A percentile compares a stretch with the other conserved stretches of the same genome.
Conservation (phyloP, 2,329 filamentous ascomycete species). For the Aspergillus hortae region DNA sequence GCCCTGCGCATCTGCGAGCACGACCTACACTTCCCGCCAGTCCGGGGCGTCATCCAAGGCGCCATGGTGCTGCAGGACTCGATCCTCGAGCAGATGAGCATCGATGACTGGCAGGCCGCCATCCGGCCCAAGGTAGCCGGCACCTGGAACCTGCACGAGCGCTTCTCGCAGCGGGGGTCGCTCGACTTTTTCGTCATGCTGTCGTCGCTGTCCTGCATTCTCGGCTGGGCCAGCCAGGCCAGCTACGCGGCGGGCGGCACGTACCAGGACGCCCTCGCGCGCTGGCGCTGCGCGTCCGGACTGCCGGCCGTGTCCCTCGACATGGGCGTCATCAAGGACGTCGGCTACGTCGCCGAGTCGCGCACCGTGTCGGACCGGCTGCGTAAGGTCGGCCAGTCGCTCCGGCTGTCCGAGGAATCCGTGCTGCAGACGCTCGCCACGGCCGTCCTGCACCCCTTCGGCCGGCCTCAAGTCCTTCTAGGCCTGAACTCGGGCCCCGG, state of each 20-base stretch:
- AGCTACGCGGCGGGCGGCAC: constrained; percentile 21
- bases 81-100: neutral
- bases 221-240: constrained; percentile 2
- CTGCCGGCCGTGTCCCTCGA: constrained; percentile 23
- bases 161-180: neutral
- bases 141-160: neutral
- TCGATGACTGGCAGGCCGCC: neutral
- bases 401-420: neutral
- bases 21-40: neutral
- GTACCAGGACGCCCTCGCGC: constrained; percentile 31
- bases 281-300: constrained; percentile 19
- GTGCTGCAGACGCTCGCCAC: neutral
- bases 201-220: neutral
- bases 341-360: neutral
- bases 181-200: constrained; percentile 8
- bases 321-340: neutral
- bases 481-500: too few relatives aligned
- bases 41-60: constrained; percentile 2
- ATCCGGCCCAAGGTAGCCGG: constrained; percentile 1
- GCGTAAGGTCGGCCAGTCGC: neutral
- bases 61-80: constrained; percentile 4
- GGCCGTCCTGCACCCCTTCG: too few relatives aligned
- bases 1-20: too few relatives aligned
- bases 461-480: too few relatives aligned
- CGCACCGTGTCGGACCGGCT: neutral